Percentiles rank a stretch among this genome's conserved stretches.
Conservation (phyloP, 2,329 filamentous ascomycete genomes). For the Talaromyces sp. region DNA sequence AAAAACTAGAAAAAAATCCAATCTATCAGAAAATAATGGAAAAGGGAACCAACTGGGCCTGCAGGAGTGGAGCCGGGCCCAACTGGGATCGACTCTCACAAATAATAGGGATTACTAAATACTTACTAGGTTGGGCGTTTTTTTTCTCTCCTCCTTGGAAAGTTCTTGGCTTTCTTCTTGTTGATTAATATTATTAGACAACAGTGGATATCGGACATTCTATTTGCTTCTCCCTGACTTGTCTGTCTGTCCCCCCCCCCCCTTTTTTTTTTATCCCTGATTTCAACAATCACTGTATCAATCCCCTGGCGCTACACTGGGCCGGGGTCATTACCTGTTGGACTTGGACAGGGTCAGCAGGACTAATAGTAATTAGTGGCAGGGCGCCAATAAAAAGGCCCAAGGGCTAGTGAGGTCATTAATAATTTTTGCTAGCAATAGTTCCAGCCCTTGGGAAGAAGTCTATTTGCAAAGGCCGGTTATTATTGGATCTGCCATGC, state of each 20-base stretch:
- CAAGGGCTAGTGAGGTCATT: neutral
- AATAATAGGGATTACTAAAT: neutral
- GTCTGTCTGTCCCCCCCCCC: too few relatives aligned
- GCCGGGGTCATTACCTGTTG: too few relatives aligned
- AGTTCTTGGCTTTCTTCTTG: too few relatives aligned
- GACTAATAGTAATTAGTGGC: too few relatives aligned
- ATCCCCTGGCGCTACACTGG: too few relatives aligned
- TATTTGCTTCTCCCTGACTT: too few relatives aligned
- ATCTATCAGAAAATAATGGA: neutral
- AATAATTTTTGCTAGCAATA: neutral
- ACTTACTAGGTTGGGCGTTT: neutral
- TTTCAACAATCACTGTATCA: too few relatives aligned
- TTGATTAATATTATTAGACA: too few relatives aligned
- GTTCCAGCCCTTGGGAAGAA: neutral
- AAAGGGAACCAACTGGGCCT: neutral
- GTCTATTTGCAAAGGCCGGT: neutral
- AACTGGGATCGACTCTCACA: neutral
- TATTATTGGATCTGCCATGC: neutral
- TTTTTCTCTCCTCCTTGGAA: too few relatives aligned
- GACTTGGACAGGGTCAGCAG: too few relatives aligned
- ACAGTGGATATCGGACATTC: too few relatives aligned
- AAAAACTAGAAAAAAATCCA: slow-evolving; percentile 3
- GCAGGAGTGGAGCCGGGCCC: neutral
- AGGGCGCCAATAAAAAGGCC: neutral
- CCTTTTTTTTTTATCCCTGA: too few relatives aligned